Base-by-base conservation (phyloP, 2,329 filamentous ascomycete genomes). In the Pyrenophora seminiperda region DNA sequence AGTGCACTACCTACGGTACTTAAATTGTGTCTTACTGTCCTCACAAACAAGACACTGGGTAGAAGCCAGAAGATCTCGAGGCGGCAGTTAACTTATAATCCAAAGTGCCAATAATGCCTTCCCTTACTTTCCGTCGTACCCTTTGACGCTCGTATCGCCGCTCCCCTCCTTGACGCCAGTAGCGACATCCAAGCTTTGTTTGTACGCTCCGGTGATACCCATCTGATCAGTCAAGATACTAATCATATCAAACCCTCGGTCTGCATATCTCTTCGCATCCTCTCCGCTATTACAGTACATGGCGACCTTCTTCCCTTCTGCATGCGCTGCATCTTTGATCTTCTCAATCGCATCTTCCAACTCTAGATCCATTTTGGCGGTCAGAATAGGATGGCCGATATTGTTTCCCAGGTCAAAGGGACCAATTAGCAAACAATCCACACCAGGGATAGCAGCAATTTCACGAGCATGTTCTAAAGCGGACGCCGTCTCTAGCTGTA, bases 371-470 rank as follows among this genome's bases (percentile, higher is more conserved):
- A 82, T 79, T 3, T 73, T 73, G 2, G 17, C 6, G n/a, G 72
- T 70, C 2, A 79, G 52, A 11, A 83, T 79, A 0, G 81, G 79
- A 45, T 79, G 74, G 3, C 81, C 81, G 41, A 83, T 82, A 43
- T 80, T 82, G 60, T 83, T 84, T 17, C 82, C 81, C 1, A 83
- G 69, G 67, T 83, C 81, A 66, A 79, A 82, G 2, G 81, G 81
- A 0, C 81, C 81, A 43, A 83, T 75, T 19, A 83, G 74, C 4
- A 83, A 66, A 18, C 79, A 77, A 50, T 83, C 80, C 6, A 83
- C 76, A 2, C 81, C 81, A 2, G 76, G 75, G 3, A 82, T 72
- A 7, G 76, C 75, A 9, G 81, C 80, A 46, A 83, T 83, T 44
- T 77, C 78, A 19, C 76, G 72, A 13, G 68, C 72, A 27, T 63